These are phyloP conservation scores for Metschnikowia sp. DNA, from an alignment of 805 yeast genomes.

Conservation along the genomic window DNA sequence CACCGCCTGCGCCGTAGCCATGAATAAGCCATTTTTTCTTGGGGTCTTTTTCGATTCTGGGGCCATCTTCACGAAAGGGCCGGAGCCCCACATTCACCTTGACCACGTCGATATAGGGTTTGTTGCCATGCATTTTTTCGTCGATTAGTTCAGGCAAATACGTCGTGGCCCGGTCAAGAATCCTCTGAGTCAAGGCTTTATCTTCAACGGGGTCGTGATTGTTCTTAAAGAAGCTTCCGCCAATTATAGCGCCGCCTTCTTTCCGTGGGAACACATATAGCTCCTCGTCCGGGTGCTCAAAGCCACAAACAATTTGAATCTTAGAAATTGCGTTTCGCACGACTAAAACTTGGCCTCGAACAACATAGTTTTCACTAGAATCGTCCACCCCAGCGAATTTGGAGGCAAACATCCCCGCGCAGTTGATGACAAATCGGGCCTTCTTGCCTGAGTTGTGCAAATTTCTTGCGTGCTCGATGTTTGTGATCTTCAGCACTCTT, in stretches of 20 bases:
- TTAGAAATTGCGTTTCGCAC: conserved; percentile 40
- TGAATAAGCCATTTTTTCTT: conserved; percentile 45
- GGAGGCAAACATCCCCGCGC: conserved; percentile 52
- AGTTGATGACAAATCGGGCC: conserved; percentile 54
- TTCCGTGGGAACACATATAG: conserved; percentile 66
- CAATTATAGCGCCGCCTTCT: conserved; percentile 61
- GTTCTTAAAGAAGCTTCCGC: conserved; percentile 42
- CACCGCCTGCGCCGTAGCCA: conserved; percentile 55
- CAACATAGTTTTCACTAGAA: conserved; percentile 39
- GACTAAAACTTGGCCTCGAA: conserved; percentile 59
- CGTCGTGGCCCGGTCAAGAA: conserved; percentile 42
- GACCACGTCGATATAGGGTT: conserved; percentile 28
- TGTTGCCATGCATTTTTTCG: conserved; percentile 22
- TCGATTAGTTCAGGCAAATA: conserved; percentile 40
- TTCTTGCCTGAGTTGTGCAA: conserved; percentile 11
- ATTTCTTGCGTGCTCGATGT: conserved; percentile 46
- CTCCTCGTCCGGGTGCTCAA: conserved; percentile 39
- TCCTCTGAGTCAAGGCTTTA: conserved; percentile 44
- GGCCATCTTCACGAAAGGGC: conserved; percentile 36
- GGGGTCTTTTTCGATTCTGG: conserved; percentile 31
- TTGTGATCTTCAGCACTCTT: conserved; percentile 36
- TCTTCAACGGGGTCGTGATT: conserved; percentile 26
- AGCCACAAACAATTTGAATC: conserved; percentile 33
- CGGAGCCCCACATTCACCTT: conserved; percentile 36
- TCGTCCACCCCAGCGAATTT: conserved; percentile 47